Evolutionary conservation across 805 yeast genomes (phyloP).

Genomic region (Sugiyamaella marilandica): DNA sequence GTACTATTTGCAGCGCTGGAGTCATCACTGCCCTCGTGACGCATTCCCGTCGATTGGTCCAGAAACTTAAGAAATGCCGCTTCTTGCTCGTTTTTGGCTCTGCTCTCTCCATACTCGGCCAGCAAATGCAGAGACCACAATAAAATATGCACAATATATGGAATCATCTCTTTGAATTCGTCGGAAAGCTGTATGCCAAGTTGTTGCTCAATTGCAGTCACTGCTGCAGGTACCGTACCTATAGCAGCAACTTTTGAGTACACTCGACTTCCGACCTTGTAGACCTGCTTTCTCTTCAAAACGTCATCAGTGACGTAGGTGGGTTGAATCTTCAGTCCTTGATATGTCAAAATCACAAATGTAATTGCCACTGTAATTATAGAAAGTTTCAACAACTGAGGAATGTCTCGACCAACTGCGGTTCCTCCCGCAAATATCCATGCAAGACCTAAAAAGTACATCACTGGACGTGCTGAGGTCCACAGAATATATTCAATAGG

Average conservation of each 20-base stretch:
- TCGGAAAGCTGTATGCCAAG: neutral
- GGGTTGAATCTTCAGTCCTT: constrained; percentile 5
- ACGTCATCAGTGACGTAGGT: constrained; percentile 6
- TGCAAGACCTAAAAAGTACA: constrained; percentile 5
- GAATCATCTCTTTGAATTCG: constrained; percentile 1
- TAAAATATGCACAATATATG: constrained; percentile 6
- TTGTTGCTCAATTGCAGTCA: constrained; percentile 2
- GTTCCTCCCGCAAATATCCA: constrained; percentile 6
- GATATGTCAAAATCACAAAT: constrained; percentile 3
- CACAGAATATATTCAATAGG: neutral
- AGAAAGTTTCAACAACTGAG: neutral
- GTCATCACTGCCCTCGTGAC: neutral
- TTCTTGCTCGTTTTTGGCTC: constrained; percentile 7
- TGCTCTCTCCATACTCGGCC: constrained; percentile 6
- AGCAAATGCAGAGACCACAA: constrained; percentile 10
- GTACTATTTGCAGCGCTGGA: neutral
- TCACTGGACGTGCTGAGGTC: constrained; percentile 5
- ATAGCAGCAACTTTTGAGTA: constrained; percentile 10
- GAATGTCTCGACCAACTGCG: neutral
- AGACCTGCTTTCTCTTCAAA: constrained; percentile 3
- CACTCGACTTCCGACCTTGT: constrained; percentile 1
- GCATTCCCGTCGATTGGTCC: constrained; percentile 5
- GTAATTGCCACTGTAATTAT: neutral
- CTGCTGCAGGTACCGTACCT: constrained; percentile 9
- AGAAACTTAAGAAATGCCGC: constrained; percentile 3